A percentile compares a stretch with the other conserved stretches of the same genome.
These are phyloP conservation scores for Aspergillus bombycis DNA, from an alignment of 2,329 filamentous ascomycete genomes.

Conservation along the genomic window DNA sequence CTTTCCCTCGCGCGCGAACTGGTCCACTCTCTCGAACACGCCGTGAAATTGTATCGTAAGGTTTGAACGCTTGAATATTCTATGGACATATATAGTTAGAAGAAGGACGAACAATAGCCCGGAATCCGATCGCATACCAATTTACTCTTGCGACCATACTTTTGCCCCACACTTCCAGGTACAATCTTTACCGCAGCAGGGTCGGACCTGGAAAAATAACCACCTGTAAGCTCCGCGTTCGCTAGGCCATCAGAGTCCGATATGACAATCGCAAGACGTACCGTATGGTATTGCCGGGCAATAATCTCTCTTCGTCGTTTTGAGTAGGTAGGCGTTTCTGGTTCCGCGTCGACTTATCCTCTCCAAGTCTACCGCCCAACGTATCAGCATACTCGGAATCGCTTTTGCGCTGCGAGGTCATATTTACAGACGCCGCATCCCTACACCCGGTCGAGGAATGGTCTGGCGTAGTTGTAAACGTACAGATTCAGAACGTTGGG, in stretches of 20 bases:
- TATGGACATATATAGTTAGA: not conserved
- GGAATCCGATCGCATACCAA: conserved; percentile 17
- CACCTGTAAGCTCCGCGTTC: not conserved
- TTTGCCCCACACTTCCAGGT: conserved; percentile 26
- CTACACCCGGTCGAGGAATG: conserved; percentile 21
- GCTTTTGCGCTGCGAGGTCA: conserved; percentile 9
- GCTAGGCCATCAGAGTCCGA: not conserved
- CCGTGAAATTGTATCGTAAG: conserved; percentile 28
- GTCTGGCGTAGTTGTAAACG: conserved; percentile 23
- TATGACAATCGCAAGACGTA: conserved; percentile 14
- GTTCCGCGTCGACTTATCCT: conserved; percentile 15
- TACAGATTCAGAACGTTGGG: conserved; percentile 17
- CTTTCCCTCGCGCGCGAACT: conserved; percentile 31
- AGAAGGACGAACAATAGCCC: not conserved
- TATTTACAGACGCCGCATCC: conserved; percentile 30
- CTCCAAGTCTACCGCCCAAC: conserved; percentile 17
- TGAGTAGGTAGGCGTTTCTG: conserved; percentile 14
- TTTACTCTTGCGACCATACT: conserved; percentile 24
- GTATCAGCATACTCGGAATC: conserved; percentile 16
- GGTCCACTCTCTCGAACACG: conserved; percentile 36
- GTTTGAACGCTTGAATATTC: conserved; percentile 23
- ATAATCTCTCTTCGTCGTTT: conserved; percentile 29
- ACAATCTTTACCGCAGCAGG: conserved; percentile 31
- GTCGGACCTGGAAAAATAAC: conserved; percentile 14
- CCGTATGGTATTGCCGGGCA: conserved; percentile 18